A percentile compares a stretch with the other conserved stretches of the same genome.
Conservation (phyloP, 306 rosid species). For the Quercus robur region DNA sequence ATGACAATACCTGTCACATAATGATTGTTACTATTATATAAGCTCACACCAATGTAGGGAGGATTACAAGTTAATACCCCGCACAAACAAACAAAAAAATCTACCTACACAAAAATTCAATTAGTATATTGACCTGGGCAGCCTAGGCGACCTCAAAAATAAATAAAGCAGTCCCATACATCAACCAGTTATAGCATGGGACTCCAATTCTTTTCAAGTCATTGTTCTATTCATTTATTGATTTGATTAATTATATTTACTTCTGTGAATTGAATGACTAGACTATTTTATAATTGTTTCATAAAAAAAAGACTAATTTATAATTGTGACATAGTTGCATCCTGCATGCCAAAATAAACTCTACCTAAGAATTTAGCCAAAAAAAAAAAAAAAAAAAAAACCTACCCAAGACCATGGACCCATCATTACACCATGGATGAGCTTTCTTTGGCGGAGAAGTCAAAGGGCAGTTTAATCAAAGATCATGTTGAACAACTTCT, state of each 20-base stretch:
- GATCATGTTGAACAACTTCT: no score
- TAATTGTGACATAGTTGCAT: not conserved
- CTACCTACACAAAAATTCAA: no score
- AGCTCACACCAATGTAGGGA: no score
- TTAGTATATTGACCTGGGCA: no score
- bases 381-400: no score
- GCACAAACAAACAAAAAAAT: no score
- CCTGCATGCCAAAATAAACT: not conserved
- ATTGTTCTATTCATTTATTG: not conserved
- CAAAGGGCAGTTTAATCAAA: not conserved
- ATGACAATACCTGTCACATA: no score
- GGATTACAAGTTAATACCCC: no score
- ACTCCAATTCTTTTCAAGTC: not conserved
- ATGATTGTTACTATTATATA: no score
- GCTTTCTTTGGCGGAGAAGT: not conserved
- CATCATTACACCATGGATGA: not conserved
- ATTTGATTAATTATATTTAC: not conserved
- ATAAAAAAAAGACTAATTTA: not conserved
- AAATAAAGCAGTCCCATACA: no score
- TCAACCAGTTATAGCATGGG: no score
- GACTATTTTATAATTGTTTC: not conserved
- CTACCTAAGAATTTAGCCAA: not conserved
- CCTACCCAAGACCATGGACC: not conserved
- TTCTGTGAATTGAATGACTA: not conserved
- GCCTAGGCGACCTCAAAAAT: no score